Percentiles rank a stretch among this genome's conserved stretches.
Conservation (phyloP, 768 basidiomycete species). For the Strobilomyces confusus region DNA sequence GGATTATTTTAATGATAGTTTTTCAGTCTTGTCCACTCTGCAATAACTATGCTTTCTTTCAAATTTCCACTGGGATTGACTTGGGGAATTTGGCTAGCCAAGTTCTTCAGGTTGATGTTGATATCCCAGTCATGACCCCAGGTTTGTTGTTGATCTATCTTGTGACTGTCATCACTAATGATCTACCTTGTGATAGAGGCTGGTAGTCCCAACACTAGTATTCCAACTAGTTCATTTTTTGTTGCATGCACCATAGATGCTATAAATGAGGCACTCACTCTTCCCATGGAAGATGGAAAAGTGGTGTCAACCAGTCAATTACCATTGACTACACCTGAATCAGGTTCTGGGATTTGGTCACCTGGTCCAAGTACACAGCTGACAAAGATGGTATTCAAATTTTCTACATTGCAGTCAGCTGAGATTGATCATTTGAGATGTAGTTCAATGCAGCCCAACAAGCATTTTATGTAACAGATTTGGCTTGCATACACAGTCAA, state of each 20-base stretch:
- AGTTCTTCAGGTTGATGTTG: neutral
- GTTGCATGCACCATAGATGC: constrained; percentile 3
- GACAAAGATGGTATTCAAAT: neutral
- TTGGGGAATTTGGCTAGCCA: neutral
- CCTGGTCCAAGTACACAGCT: neutral
- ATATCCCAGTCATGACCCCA: neutral
- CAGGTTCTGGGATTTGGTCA: constrained; percentile 7
- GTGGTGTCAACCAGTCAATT: too few species aligned
- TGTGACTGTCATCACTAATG: too few species aligned
- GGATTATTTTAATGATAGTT: neutral
- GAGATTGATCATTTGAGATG: neutral
- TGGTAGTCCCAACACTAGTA: too few species aligned
- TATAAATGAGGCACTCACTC: neutral
- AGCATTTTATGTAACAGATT: neutral
- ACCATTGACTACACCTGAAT: neutral
- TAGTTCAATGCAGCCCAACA: neutral
- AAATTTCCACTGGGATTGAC: neutral
- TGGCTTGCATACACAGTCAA: neutral
- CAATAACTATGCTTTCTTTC: neutral
- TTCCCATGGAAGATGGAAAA: constrained; percentile 3
- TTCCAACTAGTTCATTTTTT: neutral
- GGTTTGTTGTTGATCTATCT: too few species aligned
- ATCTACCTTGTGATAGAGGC: too few species aligned
- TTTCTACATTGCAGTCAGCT: neutral
- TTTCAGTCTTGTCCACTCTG: neutral